Base-by-base conservation (phyloP, 768 basidiomycete genomes). In the Trametes elegans region DNA sequence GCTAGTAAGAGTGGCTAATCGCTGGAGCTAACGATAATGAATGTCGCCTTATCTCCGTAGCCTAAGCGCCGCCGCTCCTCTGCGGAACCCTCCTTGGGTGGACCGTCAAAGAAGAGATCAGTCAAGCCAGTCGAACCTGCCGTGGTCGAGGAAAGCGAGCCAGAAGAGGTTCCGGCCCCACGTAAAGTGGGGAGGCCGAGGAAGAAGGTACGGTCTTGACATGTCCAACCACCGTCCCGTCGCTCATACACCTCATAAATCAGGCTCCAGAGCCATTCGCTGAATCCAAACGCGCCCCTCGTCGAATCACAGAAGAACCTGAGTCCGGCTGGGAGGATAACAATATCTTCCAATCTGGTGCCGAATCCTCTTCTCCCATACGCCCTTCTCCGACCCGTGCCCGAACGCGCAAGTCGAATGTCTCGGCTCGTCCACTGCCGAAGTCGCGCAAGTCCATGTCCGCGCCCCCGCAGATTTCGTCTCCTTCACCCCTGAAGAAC, bases 341-440 rank as follows among this genome's bases (percentile, higher is more conserved):
- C 64, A 93, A 93, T 59, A 82, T 91, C 26, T 93, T 93, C 68
- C 90, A 93, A 65, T 91, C 89, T 8, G 90, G 89, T n/a, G 86
- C 87, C 5, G 90, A 93, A 62, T 88, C 87, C n/a, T 89, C 89
- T 7, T 91, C 89, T 13, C 90, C 90, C 29, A 70, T 67, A 9
- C 85, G 84, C 16, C 83, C 86, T 31, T 80, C 84, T 5, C 86
- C 84, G 21, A 67, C 67, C 28, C 64, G 65, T 9, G 59, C 40
- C 55, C 71, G 55, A 71, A 75, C 60, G 62, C 74, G 49, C 76
- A 77, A 70, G 59, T 74, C 40, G 65, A 76, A 54, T 73, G 79
- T 58, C 77, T 73, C 58, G 55, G 66, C 64, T 55, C 61, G 55
- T 60, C 55, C 64, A 7, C 64, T 74, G 5, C 79, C 75, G 38